A percentile compares a stretch with the other conserved stretches of the same genome.
phyloP scores from a whole-genome alignment of 345 rosid genomes.

The Bruguiera parviflora region DNA sequence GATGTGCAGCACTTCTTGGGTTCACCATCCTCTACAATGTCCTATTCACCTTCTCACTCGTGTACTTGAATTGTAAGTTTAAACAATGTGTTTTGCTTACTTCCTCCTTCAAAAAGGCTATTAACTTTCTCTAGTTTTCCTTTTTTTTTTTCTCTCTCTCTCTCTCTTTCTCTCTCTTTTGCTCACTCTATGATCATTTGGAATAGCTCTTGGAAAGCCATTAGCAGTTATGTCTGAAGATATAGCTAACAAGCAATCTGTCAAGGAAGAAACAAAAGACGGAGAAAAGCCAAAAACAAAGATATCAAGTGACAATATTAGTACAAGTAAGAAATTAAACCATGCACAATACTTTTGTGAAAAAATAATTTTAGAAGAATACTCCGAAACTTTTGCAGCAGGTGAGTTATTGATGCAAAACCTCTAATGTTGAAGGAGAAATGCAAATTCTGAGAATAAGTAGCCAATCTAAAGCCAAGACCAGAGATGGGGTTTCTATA shows the following conservation, averaged over 20 bases:
- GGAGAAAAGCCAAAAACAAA: conserved; percentile 19
- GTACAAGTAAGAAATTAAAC: background rate
- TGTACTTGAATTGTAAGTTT: conserved; percentile 60
- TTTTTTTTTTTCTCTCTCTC: no score
- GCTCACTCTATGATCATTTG: background rate
- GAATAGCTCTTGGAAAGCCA: conserved; percentile 59
- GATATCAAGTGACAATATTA: conserved; percentile 19
- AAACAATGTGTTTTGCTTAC: no score
- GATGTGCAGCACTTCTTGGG: conserved; percentile 54
- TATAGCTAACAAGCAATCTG: conserved; percentile 34
- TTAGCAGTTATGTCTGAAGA: conserved; percentile 67
- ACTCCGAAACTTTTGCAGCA: conserved; percentile 13
- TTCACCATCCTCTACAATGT: conserved; percentile 68
- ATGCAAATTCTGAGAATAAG: conserved; percentile 34
- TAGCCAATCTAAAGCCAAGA: conserved; percentile 14
- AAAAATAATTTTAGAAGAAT: conserved; percentile 30
- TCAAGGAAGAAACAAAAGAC: conserved; percentile 26
- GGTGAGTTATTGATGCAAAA: conserved; percentile 9
- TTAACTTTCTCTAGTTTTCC: no score
- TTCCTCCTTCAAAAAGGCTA: no score
- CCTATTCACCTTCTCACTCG: conserved; percentile 67
- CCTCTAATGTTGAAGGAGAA: conserved; percentile 38
- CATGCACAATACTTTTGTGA: conserved; percentile 20
- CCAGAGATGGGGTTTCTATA: background rate
- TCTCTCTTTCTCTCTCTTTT: background rate